phyloP scores from a whole-genome alignment of 2,329 filamentous ascomycete species.

The Arthroderma sp. region DNA sequence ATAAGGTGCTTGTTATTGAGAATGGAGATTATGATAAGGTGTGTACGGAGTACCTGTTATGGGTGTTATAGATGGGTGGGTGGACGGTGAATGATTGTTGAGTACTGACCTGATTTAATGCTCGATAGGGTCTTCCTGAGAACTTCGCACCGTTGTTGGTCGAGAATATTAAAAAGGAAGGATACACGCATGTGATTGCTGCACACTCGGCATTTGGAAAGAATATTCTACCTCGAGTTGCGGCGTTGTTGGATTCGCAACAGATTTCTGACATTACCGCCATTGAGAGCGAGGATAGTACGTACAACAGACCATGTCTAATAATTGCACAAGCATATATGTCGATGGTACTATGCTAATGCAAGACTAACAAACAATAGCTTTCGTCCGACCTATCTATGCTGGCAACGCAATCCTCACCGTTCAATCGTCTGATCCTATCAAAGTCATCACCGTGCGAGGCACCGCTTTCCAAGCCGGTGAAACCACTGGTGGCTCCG shows the following conservation, averaged over 20 bases:
- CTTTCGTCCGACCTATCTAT: conserved; percentile 92
- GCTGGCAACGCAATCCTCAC: conserved; percentile 95
- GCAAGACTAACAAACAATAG: conserved; percentile 21
- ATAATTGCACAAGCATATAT: neutral
- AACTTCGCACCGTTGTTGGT: conserved; percentile 86
- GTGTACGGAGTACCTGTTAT: conserved; percentile 7
- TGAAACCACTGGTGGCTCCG: conserved; percentile 57
- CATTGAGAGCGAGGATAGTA: conserved; percentile 76
- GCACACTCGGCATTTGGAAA: conserved; percentile 95
- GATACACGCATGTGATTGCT: conserved; percentile 81
- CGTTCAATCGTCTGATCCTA: conserved; percentile 72
- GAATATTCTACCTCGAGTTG: conserved; percentile 79
- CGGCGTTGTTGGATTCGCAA: conserved; percentile 80
- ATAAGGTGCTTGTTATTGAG: conserved; percentile 82
- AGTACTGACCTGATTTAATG: neutral
- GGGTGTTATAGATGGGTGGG: neutral
- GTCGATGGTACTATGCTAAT: neutral
- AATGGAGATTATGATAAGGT: conserved; percentile 89
- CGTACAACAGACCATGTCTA: conserved; percentile 16
- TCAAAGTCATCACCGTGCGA: conserved; percentile 85
- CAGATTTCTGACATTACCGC: conserved; percentile 84
- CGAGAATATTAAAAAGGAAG: conserved; percentile 93
- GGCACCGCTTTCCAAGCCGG: conserved; percentile 80
- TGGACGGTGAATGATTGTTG: neutral
- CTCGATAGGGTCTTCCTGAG: conserved; percentile 64